Evolutionary conservation across 2,329 filamentous ascomycete genomes (phyloP).

Genomic region (Dactylellina sp.): DNA sequence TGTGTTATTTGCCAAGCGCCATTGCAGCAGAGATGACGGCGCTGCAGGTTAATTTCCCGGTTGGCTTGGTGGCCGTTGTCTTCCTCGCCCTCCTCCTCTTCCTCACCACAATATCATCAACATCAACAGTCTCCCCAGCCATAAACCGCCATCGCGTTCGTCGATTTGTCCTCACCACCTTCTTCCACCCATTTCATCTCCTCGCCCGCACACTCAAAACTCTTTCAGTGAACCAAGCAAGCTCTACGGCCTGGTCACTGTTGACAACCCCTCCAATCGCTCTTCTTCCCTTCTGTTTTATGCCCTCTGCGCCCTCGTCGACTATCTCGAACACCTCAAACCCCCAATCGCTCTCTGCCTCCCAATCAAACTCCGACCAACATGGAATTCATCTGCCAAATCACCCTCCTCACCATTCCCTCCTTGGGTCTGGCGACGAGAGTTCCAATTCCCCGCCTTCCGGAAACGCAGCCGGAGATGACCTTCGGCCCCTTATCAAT

Average conservation of each 20-base stretch:
- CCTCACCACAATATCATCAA: neutral
- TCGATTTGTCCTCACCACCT: neutral
- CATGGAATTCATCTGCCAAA: constrained; percentile 40
- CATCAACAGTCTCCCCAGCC: constrained; percentile 2
- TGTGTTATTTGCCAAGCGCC: neutral
- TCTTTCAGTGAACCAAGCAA: constrained; percentile 48
- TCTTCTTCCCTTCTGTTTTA: constrained; percentile 50
- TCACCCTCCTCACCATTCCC: constrained; percentile 33
- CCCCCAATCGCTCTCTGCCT: constrained; percentile 6
- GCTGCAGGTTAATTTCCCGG: constrained; percentile 16
- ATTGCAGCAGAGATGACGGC: neutral
- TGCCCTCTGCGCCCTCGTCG: constrained; percentile 53
- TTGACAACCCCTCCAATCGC: constrained; percentile 6
- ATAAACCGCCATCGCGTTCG: constrained; percentile 5
- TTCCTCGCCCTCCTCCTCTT: neutral
- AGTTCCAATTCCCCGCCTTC: constrained; percentile 4
- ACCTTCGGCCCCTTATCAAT: neutral
- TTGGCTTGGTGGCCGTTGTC: constrained; percentile 1
- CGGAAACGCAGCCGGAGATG: neutral
- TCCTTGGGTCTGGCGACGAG: constrained; percentile 28
- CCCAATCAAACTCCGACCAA: constrained; percentile 39
- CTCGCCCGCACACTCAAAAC: constrained; percentile 6
- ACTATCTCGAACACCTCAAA: constrained; percentile 13
- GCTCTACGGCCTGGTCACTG: constrained; percentile 55
- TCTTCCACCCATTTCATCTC: neutral